These are phyloP conservation scores for Alternaria sp. DNA, from an alignment of 2,329 filamentous ascomycete genomes.

Conservation along the genomic window DNA sequence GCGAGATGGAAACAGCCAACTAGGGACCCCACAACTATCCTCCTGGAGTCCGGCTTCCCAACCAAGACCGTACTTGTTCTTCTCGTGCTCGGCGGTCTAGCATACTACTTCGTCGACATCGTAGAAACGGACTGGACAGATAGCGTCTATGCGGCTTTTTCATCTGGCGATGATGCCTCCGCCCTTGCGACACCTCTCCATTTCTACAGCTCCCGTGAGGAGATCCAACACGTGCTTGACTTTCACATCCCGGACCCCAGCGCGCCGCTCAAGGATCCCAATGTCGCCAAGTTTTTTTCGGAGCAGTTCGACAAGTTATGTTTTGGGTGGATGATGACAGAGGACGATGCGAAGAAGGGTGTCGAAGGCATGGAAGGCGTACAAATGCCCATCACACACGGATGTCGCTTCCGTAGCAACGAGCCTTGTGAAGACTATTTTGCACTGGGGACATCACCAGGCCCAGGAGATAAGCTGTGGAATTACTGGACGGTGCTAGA, in stretches of 20 bases:
- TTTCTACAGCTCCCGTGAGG: slow-evolving; percentile 37
- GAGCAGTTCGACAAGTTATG: slow-evolving; percentile 38
- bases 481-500: slow-evolving; percentile 59
- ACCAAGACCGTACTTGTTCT: slow-evolving; percentile 43
- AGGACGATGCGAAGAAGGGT: slow-evolving; percentile 32
- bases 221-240: slow-evolving; percentile 38
- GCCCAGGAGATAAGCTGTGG: slow-evolving; percentile 41
- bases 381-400: slow-evolving; percentile 45
- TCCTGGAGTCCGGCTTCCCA: slow-evolving; percentile 42
- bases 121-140: slow-evolving; percentile 31
- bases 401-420: slow-evolving; percentile 41
- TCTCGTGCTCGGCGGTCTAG: slow-evolving; percentile 28
- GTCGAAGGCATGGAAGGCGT: slow-evolving; percentile 13
- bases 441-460: slow-evolving; percentile 39
- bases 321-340: slow-evolving; percentile 39
- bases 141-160: slow-evolving; percentile 27
- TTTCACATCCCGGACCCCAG: slow-evolving; percentile 34
- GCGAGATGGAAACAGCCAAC: background rate
- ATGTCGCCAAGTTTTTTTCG: slow-evolving; percentile 29
- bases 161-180: slow-evolving; percentile 15
- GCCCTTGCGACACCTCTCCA: slow-evolving; percentile 31
- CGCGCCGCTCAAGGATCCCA: slow-evolving; percentile 29
- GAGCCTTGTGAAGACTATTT: slow-evolving; percentile 46
- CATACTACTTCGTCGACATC: slow-evolving; percentile 38
- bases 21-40: background rate